Percentiles rank a stretch among this genome's conserved stretches.
Conservation (phyloP, 371 early-diverging fungal genomes). For the Rhizomucor pusillus region DNA sequence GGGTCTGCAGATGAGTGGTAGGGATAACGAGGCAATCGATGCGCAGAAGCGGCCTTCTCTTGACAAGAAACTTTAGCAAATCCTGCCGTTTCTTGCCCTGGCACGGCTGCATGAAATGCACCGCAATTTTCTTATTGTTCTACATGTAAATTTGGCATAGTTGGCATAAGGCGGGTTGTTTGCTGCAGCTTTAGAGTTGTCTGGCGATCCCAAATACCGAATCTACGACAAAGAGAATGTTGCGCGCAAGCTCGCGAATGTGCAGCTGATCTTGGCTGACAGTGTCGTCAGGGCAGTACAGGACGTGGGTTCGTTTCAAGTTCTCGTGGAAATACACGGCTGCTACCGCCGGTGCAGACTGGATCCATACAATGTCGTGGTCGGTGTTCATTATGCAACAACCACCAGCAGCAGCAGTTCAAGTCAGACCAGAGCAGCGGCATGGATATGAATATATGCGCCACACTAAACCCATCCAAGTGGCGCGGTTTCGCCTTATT, state of each 20-base stretch:
- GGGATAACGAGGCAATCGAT: constrained; percentile 6
- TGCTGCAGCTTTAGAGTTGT: neutral
- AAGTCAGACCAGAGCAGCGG: too few relatives aligned
- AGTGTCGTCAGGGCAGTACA: constrained; percentile 16
- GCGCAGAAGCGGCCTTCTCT: constrained; percentile 4
- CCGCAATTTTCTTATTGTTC: constrained; percentile 15
- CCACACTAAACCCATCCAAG: too few relatives aligned
- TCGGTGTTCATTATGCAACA: neutral
- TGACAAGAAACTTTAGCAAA: constrained; percentile 11
- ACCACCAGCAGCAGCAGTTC: too few relatives aligned
- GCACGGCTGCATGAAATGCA: constrained; percentile 16
- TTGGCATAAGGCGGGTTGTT: neutral
- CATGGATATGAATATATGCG: too few relatives aligned
- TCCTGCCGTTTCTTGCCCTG: constrained; percentile 5
- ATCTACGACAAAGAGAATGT: constrained; percentile 9
- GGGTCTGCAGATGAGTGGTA: constrained; percentile 8
- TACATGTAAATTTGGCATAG: too few relatives aligned
- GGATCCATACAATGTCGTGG: constrained; percentile 12
- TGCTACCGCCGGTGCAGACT: constrained; percentile 13
- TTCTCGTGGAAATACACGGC: constrained; percentile 12
- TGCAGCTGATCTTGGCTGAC: neutral
- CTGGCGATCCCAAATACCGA: constrained; percentile 5
- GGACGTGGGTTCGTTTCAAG: constrained; percentile 5
- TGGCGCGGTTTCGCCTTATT: too few relatives aligned
- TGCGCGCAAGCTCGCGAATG: constrained; percentile 10